Conservation (phyloP, 2,329 filamentous ascomycete genomes). For the Metarhizium brunneum region DNA sequence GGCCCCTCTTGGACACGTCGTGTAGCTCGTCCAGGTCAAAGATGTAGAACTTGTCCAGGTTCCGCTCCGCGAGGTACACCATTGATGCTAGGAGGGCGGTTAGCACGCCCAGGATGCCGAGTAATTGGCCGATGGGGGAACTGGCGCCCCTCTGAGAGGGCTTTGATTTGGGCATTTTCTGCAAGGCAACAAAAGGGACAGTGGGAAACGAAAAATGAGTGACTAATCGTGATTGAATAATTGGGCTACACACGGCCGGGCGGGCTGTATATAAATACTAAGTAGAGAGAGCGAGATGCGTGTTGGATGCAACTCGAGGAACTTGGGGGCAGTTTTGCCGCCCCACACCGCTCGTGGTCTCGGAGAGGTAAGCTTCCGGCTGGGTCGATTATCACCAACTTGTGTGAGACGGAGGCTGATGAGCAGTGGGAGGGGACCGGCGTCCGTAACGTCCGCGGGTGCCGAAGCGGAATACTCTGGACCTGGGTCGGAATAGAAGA, state of each 20-base stretch:
- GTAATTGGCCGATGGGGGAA: constrained; percentile 23
- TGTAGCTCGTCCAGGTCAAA: constrained; percentile 62
- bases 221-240: background rate
- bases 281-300: background rate
- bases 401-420: background rate
- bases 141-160: constrained; percentile 5
- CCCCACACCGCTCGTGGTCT: constrained; percentile 7
- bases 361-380: background rate
- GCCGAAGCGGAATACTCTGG: background rate
- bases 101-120: constrained; percentile 42
- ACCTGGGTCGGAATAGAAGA: background rate
- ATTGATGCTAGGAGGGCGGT: constrained; percentile 45
- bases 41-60: constrained; percentile 61
- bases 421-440: background rate
- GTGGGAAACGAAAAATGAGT: background rate
- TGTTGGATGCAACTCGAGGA: background rate
- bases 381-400: background rate
- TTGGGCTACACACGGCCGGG: background rate
- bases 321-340: constrained; percentile 5
- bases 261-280: background rate
- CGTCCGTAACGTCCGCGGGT: background rate
- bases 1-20: constrained; percentile 55
- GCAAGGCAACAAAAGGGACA: background rate
- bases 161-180: constrained; percentile 9
- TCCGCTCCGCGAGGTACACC: constrained; percentile 47